Base-by-base conservation (phyloP, 2,329 filamentous ascomycete species). In the Fusarium sp. region DNA sequence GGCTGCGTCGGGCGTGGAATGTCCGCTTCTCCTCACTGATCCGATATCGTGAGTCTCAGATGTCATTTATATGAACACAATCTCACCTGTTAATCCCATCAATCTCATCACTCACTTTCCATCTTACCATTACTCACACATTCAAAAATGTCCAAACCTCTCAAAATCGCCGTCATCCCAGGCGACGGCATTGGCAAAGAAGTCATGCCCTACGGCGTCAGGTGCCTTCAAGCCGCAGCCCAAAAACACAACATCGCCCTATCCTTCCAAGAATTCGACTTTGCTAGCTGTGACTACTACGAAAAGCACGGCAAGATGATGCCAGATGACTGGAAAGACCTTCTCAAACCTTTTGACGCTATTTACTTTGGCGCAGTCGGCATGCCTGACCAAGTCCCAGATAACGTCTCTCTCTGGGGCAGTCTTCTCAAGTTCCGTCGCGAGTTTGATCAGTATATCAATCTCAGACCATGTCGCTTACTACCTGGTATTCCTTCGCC, bases 101-200 rank as follows among this genome's bases (percentile, higher is more conserved):
- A 16, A 18, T 18, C 16, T 16, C 18, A 27, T 14, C 3, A 7
- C n/a, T 10, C 7, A 12, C 20, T 10, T 25, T 6, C 7, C 22
- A 3, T 4, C n/a, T 4, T 6, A 25, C 4, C 8, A 7, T 4
- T 3, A 11, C 11, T 13, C 6, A n/a, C 20, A 32, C 20, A 9
- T 14, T 7, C 24, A 18, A 20, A 2, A 5, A 79, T 91, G 67
- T 83, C 68, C 4, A 75, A 75, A 45, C 32, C 67, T 9, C 58
- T 78, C 53, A 75, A 62, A 11, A 89, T 91, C 65, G 89, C 89
- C n/a, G 85, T 83, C 30, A 90, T 92, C 57, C 89, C 90, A 0
- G 91, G 88, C 10, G 90, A 92, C 74, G 90, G 90, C 57, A 92
- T 92, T 65, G 90, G 91, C 3, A 85, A 85, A 2, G 91, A 92